Conservation (phyloP, 2,329 filamentous ascomycete species). For the Fonsecaea pedrosoi region DNA sequence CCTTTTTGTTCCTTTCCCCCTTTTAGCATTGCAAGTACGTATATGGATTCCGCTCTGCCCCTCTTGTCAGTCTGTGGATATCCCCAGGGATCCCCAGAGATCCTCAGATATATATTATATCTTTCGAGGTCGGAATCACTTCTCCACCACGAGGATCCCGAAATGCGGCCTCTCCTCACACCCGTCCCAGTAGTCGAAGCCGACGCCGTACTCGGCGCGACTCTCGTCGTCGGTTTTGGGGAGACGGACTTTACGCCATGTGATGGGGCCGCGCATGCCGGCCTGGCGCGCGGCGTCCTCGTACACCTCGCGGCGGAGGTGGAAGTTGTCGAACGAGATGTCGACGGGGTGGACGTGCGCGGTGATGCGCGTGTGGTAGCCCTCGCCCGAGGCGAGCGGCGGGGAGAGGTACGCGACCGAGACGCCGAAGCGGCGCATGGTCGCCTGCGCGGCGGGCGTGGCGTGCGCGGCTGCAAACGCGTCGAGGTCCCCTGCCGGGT, state of each 20-base stretch:
- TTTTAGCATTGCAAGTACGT: background rate
- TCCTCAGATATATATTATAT: no score
- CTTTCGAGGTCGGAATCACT: background rate
- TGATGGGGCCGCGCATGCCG: constrained; percentile 15
- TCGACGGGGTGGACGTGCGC: constrained; percentile 22
- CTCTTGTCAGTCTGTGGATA: no score
- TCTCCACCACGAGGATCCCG: constrained; percentile 23
- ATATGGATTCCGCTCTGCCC: no score
- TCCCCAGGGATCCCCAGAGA: no score
- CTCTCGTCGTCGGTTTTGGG: constrained; percentile 22
- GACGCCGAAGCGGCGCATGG: constrained; percentile 8
- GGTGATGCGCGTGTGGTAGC: constrained; percentile 28
- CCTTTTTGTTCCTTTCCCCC: background rate
- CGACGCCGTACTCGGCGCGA: constrained; percentile 11
- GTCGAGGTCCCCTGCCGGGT: constrained; percentile 39
- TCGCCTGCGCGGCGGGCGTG: constrained; percentile 22
- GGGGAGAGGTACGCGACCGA: background rate
- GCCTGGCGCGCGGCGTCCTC: constrained; percentile 22
- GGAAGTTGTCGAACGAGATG: constrained; percentile 31
- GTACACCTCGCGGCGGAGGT: constrained; percentile 25
- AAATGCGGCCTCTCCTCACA: constrained; percentile 23
- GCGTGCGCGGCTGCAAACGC: constrained; percentile 37
- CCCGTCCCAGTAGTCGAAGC: constrained; percentile 23
- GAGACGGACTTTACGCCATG: constrained; percentile 19
- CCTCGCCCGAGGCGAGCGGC: constrained; percentile 9